Percentiles rank a stretch among this genome's conserved stretches.
These are phyloP conservation scores for Misopates orontium DNA, from an alignment of 257 asterid species.

Conservation along the genomic window DNA sequence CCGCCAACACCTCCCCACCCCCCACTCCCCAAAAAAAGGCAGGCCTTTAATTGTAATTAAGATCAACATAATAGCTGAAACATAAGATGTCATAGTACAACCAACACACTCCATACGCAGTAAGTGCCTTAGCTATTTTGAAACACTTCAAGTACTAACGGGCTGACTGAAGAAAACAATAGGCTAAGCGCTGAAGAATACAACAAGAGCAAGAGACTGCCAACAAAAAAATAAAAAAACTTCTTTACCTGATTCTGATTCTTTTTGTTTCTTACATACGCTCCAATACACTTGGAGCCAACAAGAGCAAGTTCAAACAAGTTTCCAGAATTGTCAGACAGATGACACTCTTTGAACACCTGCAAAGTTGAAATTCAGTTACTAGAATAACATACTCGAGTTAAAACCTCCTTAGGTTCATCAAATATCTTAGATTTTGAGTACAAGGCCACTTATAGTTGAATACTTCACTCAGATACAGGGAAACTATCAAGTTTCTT, in stretches of 20 bases:
- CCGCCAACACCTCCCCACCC: too few species aligned
- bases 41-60: too few species aligned
- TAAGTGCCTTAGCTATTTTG: neutral
- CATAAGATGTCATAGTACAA: neutral
- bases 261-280: conserved; percentile 66
- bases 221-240: neutral
- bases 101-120: neutral
- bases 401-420: conserved; percentile 5
- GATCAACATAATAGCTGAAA: neutral
- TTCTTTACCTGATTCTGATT: conserved; percentile 72
- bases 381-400: conserved; percentile 17
- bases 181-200: neutral
- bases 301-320: conserved; percentile 55
- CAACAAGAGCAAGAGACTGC: neutral
- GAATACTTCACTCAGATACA: neutral
- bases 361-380: conserved; percentile 32
- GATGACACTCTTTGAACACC: conserved; percentile 66
- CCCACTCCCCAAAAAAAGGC: too few species aligned
- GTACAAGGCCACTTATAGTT: neutral
- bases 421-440: neutral
- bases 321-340: conserved; percentile 39
- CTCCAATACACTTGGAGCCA: conserved; percentile 69
- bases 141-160: neutral
- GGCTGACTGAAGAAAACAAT: neutral
- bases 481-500: too few species aligned